Conservation (phyloP, 352 stramenopile genomes). For the Globisporangium iwayamae region DNA sequence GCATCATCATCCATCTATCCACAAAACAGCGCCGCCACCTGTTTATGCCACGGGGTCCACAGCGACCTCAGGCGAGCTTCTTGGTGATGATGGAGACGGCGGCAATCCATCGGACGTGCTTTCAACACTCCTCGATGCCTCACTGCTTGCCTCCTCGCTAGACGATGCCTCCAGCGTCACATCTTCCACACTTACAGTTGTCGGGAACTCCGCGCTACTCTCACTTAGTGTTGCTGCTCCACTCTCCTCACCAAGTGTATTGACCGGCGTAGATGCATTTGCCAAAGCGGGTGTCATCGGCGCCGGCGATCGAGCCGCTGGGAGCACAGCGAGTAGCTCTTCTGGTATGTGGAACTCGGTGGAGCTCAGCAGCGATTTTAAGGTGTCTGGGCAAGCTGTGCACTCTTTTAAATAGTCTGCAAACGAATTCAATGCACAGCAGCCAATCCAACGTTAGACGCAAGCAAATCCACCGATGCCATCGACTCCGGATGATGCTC, state of each 20-base stretch:
- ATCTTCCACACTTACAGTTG: not conserved
- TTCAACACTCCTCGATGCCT: not conserved
- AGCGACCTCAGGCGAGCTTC: slow-evolving; percentile 9
- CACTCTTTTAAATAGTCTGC: slow-evolving; percentile 28
- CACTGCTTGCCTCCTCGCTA: not conserved
- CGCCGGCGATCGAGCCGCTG: slow-evolving; percentile 17
- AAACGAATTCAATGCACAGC: not conserved
- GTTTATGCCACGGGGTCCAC: slow-evolving; percentile 23
- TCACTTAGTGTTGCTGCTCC: not conserved
- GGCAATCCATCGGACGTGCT: not conserved
- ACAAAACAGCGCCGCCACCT: slow-evolving; percentile 2
- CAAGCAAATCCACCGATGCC: too few relatives aligned
- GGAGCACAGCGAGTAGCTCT: slow-evolving; percentile 27
- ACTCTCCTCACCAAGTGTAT: too few relatives aligned
- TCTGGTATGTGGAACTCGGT: slow-evolving; percentile 25
- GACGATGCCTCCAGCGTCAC: not conserved
- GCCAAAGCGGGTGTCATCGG: slow-evolving; percentile 12
- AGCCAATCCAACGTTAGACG: too few relatives aligned
- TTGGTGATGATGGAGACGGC: not conserved
- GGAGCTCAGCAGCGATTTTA: slow-evolving; percentile 23
- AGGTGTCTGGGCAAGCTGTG: slow-evolving; percentile 22
- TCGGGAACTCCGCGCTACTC: not conserved
- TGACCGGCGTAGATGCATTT: not conserved
- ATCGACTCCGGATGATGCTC: too few relatives aligned
- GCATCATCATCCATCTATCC: slow-evolving; percentile 5